Conservation (phyloP, 148 eudicot species). For the Suaeda aralocaspica region DNA sequence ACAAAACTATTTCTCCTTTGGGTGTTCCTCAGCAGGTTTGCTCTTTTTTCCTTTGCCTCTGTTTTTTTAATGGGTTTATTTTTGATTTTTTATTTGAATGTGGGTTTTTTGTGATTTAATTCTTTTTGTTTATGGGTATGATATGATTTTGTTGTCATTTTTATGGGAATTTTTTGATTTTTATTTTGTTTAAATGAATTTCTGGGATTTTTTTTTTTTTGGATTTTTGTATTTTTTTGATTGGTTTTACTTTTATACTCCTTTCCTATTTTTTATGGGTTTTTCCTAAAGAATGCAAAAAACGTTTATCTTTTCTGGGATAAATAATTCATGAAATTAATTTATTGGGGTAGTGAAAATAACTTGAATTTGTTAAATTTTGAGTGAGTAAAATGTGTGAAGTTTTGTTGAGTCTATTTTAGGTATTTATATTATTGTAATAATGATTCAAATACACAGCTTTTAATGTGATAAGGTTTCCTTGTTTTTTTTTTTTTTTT, state of each 20-base stretch:
- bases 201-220: not conserved
- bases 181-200: not conserved
- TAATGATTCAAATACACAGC: no score
- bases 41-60: not conserved
- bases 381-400: not conserved
- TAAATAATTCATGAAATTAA: not conserved
- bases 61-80: conserved; percentile 6
- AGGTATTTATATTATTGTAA: no score
- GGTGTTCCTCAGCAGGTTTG: conserved; percentile 38
- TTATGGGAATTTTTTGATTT: not conserved
- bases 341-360: not conserved
- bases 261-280: no score
- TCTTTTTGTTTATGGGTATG: not conserved
- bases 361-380: no score
- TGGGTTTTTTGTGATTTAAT: not conserved
- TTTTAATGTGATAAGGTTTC: no score
- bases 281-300: not conserved
- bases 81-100: not conserved
- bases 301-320: conserved; percentile 8
- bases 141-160: not conserved
- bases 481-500: no score
- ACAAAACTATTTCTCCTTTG: conserved; percentile 36
- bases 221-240: not conserved
- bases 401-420: no score
- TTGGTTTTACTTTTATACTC: conserved; percentile 4